These are phyloP conservation scores for Fistulifera pelliculosa DNA, from an alignment of 108 stramenopile species.

Conservation along the genomic window DNA sequence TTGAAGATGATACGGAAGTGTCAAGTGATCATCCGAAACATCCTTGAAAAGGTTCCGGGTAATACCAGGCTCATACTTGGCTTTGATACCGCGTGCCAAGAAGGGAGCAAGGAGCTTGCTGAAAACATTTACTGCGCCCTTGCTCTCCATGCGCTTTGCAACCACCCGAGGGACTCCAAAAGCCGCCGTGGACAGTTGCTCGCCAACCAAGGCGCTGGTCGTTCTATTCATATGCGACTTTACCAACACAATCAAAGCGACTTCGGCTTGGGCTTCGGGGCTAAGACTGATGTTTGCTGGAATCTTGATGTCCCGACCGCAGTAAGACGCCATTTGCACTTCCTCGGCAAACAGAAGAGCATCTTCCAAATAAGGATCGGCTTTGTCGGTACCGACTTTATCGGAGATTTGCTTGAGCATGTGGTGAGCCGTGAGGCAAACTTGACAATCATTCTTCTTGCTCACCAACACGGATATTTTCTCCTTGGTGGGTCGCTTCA, in stretches of 20 bases:
- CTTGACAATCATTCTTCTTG: conserved; percentile 6
- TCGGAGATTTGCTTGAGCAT: not conserved
- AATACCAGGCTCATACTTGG: conserved; percentile 2
- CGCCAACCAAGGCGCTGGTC: not conserved
- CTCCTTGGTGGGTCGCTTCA: conserved; percentile 2
- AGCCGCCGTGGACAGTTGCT: conserved; percentile 3
- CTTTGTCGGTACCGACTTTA: not conserved
- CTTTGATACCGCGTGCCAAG: not conserved
- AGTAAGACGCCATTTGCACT: not conserved
- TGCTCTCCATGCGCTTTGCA: conserved; percentile 4
- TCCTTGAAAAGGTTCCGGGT: not conserved
- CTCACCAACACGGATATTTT: conserved; percentile 1
- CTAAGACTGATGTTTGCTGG: not conserved
- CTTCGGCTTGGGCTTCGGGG: conserved; percentile 3
- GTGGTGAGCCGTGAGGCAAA: conserved; percentile 2
- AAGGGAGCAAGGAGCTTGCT: not conserved
- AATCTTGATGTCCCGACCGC: too few species aligned
- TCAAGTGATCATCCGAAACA: not conserved
- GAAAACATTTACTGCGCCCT: not conserved
- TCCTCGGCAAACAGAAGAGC: conserved; percentile 2
- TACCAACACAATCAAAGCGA: conserved; percentile 2
- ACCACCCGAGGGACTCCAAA: conserved; percentile 1
- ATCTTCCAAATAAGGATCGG: not conserved
- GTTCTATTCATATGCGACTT: conserved; percentile 1
- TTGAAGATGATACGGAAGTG: not conserved